Evolutionary conservation across 2,329 filamentous ascomycete species (phyloP).

Genomic region (Paecilomyces fulvus): DNA sequence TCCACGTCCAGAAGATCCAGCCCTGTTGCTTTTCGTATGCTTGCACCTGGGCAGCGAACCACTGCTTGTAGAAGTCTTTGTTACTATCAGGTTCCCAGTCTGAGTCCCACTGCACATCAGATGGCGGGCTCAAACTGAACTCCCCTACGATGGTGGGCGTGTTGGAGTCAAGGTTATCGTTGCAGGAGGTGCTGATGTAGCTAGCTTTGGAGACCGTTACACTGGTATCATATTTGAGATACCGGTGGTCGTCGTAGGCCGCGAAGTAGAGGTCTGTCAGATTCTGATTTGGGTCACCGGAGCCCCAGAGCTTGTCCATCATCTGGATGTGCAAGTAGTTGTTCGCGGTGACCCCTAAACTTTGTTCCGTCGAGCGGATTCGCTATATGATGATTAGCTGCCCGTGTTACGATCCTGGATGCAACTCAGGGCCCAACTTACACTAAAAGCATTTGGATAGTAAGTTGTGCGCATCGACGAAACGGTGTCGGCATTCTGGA

Average conservation of each 20-base stretch:
- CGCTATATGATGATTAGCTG: conserved; percentile 13
- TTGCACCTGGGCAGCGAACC: conserved; percentile 50
- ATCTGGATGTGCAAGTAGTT: conserved; percentile 47
- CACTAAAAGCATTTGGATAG: conserved; percentile 41
- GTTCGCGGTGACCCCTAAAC: conserved; percentile 33
- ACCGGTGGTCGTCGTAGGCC: conserved; percentile 52
- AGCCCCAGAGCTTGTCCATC: conserved; percentile 48
- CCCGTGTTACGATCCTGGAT: conserved; percentile 1
- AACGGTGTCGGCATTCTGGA: conserved; percentile 28
- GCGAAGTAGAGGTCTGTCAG: conserved; percentile 38
- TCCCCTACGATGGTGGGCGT: conserved; percentile 49
- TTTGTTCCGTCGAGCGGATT: conserved; percentile 43
- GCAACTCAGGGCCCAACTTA: conserved; percentile 10
- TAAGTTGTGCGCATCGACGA: conserved; percentile 34
- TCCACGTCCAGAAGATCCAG: conserved; percentile 56
- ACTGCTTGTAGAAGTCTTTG: conserved; percentile 46
- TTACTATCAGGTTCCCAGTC: conserved; percentile 39
- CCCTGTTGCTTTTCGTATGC: conserved; percentile 48
- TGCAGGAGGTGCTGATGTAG: conserved; percentile 47
- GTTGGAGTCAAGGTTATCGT: conserved; percentile 35
- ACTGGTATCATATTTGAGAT: conserved; percentile 46
- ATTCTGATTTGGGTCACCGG: conserved; percentile 44
- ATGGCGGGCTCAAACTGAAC: conserved; percentile 48
- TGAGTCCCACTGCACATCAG: conserved; percentile 37
- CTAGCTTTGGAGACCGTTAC: conserved; percentile 38